These are phyloP conservation scores for Neofusicoccum sp. DNA, from an alignment of 2,329 filamentous ascomycete species.

Conservation along the genomic window DNA sequence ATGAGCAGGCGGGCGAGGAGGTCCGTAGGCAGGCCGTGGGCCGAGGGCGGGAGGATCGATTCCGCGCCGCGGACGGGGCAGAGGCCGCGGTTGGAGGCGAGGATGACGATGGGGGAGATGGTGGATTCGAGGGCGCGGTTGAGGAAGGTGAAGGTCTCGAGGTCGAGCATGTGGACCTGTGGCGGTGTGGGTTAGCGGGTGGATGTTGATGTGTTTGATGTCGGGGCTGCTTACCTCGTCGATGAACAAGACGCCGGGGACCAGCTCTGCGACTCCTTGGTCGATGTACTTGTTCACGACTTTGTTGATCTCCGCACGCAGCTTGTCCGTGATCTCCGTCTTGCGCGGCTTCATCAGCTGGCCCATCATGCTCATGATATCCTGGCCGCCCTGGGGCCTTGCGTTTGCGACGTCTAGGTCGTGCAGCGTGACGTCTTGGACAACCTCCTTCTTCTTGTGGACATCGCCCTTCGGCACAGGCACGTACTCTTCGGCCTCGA, in stretches of 20 bases:
- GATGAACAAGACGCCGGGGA: constrained; percentile 97
- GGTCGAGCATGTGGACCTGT: constrained; percentile 97
- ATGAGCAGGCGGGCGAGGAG: constrained; percentile 93
- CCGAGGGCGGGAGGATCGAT: constrained; percentile 62
- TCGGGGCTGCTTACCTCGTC: constrained; percentile 69
- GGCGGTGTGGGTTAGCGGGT: constrained; percentile 4
- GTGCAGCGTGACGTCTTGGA: constrained; percentile 96
- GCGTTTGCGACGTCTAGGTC: constrained; percentile 96
- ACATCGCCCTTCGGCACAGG: constrained; percentile 98
- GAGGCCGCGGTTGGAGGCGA: constrained; percentile 94
- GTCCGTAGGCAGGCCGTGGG: constrained; percentile 91
- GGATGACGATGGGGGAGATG: constrained; percentile 94
- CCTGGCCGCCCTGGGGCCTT: constrained; percentile 91
- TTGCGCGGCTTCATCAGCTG: constrained; percentile 99
- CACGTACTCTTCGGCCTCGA: constrained; percentile 98
- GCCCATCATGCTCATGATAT: constrained; percentile 99
- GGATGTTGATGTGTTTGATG: constrained; percentile 2
- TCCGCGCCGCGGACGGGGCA: constrained; percentile 79
- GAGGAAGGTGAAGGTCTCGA: constrained; percentile 98
- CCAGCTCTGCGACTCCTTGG: constrained; percentile 93
- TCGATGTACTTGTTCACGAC: constrained; percentile 99
- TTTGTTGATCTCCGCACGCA: constrained; percentile 96
- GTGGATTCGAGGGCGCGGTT: constrained; percentile 95
- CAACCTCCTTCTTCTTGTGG: constrained; percentile 99
- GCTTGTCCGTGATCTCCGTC: constrained; percentile 98